These are phyloP conservation scores for Arthrobotrys sinensis DNA, from an alignment of 2,329 filamentous ascomycete genomes.

Conservation along the genomic window DNA sequence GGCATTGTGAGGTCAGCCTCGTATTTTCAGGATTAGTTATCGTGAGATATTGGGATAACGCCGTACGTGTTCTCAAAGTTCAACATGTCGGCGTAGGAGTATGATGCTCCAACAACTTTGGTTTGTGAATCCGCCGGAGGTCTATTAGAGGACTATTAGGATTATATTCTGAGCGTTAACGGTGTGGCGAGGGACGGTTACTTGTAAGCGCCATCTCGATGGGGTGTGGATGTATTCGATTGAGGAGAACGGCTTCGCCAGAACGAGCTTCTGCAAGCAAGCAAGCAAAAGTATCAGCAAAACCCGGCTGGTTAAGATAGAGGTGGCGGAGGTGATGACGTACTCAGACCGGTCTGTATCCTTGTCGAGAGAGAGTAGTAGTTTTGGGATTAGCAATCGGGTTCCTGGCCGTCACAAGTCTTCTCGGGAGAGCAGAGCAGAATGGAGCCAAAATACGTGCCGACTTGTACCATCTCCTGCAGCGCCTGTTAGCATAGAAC, in stretches of 20 bases:
- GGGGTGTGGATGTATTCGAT: conserved; percentile 70
- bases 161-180: not conserved
- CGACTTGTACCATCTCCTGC: conserved; percentile 99
- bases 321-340: conserved; percentile 3
- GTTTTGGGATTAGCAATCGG: conserved; percentile 62
- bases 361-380: conserved; percentile 42
- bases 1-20: conserved; percentile 32
- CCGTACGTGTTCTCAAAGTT: conserved; percentile 84
- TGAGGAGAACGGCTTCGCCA: conserved; percentile 77
- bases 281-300: conserved; percentile 16
- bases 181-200: conserved; percentile 66
- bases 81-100: conserved; percentile 95
- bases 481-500: conserved; percentile 21
- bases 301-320: not conserved
- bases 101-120: conserved; percentile 87
- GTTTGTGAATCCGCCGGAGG: conserved; percentile 61
- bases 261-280: conserved; percentile 74
- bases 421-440: conserved; percentile 30
- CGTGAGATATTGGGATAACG: conserved; percentile 2
- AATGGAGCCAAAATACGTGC: conserved; percentile 74
- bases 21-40: conserved; percentile 20
- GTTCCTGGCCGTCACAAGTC: conserved; percentile 14
- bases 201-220: conserved; percentile 72
- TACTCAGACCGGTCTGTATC: conserved; percentile 65
- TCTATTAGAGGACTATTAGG: conserved; percentile 46